Conservation (phyloP, 176 grass and related monocot species). For the Microstegium vimineum region DNA sequence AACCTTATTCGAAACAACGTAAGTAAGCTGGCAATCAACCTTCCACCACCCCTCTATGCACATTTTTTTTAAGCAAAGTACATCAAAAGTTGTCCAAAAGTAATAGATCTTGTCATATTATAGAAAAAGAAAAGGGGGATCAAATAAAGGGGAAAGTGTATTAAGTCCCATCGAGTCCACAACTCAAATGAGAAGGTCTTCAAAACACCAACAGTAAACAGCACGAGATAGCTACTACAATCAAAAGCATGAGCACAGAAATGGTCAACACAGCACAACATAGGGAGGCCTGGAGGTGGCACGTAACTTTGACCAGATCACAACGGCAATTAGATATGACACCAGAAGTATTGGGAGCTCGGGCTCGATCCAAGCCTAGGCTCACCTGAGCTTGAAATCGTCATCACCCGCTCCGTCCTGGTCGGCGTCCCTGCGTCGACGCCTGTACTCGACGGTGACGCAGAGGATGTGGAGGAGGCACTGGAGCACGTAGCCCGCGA, state of each 20-base stretch:
- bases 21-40: not conserved
- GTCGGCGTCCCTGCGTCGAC: slow-evolving; percentile 14
- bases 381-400: slow-evolving; percentile 57
- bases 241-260: not conserved
- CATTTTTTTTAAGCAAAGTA: not conserved
- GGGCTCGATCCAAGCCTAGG: not conserved
- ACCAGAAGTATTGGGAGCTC: not conserved
- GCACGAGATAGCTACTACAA: not conserved
- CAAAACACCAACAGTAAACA: not conserved
- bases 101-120: not conserved
- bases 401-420: slow-evolving; percentile 29
- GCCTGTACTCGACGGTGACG: slow-evolving; percentile 56
- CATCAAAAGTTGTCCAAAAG: not conserved
- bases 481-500: slow-evolving; percentile 57
- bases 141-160: not conserved
- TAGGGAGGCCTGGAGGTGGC: not conserved
- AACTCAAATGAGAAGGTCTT: not conserved
- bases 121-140: not conserved
- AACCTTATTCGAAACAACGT: not conserved
- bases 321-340: not conserved
- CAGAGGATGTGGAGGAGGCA: slow-evolving; percentile 62
- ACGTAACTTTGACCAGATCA: slow-evolving; percentile 1
- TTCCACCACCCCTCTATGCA: not conserved
- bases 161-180: not conserved
- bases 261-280: not conserved